A percentile compares a stretch with the other conserved stretches of the same genome.
Conservation (phyloP, 73 alveolate species). For the Tetrahymena elliotti region DNA sequence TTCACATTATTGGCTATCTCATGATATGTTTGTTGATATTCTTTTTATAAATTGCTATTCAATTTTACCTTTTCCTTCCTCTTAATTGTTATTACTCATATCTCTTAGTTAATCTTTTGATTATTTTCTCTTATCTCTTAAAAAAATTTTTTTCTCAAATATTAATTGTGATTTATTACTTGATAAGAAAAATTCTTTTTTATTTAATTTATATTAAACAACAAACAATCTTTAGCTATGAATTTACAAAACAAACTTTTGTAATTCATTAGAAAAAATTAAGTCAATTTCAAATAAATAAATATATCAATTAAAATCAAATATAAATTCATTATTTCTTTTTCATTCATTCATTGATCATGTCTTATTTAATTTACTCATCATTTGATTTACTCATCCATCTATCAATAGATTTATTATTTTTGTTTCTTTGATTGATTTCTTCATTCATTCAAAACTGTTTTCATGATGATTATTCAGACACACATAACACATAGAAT, state of each 20-base stretch:
- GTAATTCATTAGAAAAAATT: not conserved
- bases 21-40: not conserved
- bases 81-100: not conserved
- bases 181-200: not conserved
- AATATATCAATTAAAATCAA: not conserved
- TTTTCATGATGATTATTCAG: no score
- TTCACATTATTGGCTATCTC: not conserved
- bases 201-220: not conserved
- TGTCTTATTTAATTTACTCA: not conserved
- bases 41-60: not conserved
- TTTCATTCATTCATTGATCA: no score
- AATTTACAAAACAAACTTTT: not conserved
- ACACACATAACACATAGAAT: no score
- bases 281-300: not conserved
- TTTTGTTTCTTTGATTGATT: not conserved
- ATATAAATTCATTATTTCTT: no score
- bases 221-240: not conserved
- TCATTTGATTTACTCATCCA: no score
- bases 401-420: not conserved
- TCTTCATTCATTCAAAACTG: not conserved
- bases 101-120: not conserved
- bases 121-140: not conserved
- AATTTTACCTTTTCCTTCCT: not conserved
- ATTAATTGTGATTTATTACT: not conserved
- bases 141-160: not conserved